These are phyloP conservation scores for Salmacisia buchloeana DNA, from an alignment of 1,284 basidiomycete species.

Conservation along the genomic window DNA sequence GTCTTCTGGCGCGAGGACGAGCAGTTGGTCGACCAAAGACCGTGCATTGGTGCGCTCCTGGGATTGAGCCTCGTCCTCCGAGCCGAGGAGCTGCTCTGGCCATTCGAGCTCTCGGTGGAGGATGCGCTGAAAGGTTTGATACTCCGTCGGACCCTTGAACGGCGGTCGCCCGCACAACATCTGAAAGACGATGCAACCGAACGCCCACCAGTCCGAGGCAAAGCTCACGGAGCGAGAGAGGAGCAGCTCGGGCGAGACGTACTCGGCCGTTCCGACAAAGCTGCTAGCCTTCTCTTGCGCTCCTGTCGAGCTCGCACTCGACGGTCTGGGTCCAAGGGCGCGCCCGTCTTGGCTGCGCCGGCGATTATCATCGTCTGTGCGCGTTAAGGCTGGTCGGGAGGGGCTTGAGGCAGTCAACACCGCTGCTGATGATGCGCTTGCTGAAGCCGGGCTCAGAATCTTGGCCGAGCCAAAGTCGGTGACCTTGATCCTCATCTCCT, in stretches of 20 bases:
- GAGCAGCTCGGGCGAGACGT: conserved; percentile 87
- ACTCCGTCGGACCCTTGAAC: conserved; percentile 59
- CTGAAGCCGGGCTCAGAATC: conserved; percentile 12
- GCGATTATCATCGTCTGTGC: conserved; percentile 11
- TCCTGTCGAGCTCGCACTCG: conserved; percentile 3
- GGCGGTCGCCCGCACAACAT: conserved; percentile 57
- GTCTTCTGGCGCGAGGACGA: background rate
- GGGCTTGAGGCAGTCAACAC: background rate
- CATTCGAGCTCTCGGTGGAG: conserved; percentile 55
- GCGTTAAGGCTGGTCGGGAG: background rate
- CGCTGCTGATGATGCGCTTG: background rate
- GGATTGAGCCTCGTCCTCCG: conserved; percentile 35
- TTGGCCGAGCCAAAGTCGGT: conserved; percentile 49
- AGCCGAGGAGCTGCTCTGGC: conserved; percentile 54
- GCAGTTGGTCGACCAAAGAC: conserved; percentile 48
- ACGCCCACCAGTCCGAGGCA: conserved; percentile 59
- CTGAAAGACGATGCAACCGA: conserved; percentile 59
- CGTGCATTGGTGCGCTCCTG: conserved; percentile 53
- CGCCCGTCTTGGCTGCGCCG: background rate
- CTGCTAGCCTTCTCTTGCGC: conserved; percentile 58
- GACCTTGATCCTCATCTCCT: conserved; percentile 35
- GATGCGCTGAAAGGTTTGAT: conserved; percentile 60
- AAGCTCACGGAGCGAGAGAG: conserved; percentile 57
- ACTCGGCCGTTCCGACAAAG: conserved; percentile 95
- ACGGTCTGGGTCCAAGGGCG: background rate